phyloP scores from a whole-genome alignment of 2,329 filamentous ascomycete genomes.

The Trichophyton mentagrophytes region DNA sequence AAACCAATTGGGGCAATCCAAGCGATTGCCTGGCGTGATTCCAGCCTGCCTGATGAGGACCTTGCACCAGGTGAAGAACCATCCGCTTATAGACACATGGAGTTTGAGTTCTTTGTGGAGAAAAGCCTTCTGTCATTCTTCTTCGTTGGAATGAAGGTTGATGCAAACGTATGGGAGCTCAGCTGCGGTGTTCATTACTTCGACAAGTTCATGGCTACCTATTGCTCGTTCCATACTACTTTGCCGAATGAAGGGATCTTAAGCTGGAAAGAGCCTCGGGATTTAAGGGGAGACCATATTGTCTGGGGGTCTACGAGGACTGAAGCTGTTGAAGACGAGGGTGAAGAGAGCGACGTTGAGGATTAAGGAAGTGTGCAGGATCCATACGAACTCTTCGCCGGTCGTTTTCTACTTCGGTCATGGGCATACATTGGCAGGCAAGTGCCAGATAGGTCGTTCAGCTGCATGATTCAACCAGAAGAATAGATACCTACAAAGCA shows the following conservation, averaged over 20 bases:
- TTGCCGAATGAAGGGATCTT: constrained; percentile 58
- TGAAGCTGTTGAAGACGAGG: constrained; percentile 6
- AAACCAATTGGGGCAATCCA: constrained; percentile 41
- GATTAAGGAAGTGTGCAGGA: background rate
- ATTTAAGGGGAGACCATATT: constrained; percentile 14
- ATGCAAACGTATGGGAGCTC: constrained; percentile 43
- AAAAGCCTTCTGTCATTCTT: constrained; percentile 45
- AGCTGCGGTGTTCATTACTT: constrained; percentile 52
- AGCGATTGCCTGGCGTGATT: constrained; percentile 40
- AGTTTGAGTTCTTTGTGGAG: constrained; percentile 55
- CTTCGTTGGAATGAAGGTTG: constrained; percentile 52
- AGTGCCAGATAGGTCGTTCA: background rate
- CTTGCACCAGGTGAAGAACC: constrained; percentile 23
- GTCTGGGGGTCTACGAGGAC: constrained; percentile 9
- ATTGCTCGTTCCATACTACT: constrained; percentile 51
- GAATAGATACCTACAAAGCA: background rate
- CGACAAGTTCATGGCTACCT: constrained; percentile 43
- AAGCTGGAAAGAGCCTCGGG: constrained; percentile 47
- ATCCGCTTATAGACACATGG: constrained; percentile 4
- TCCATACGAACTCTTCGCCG: background rate
- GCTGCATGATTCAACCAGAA: background rate
- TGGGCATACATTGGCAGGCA: no score
- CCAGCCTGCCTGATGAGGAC: constrained; percentile 28
- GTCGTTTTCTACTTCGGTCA: no score
- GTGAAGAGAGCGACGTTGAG: constrained; percentile 2